A percentile compares a stretch with the other conserved stretches of the same genome.
phyloP scores from a whole-genome alignment of 805 yeast genomes.

The Candida corydali region DNA sequence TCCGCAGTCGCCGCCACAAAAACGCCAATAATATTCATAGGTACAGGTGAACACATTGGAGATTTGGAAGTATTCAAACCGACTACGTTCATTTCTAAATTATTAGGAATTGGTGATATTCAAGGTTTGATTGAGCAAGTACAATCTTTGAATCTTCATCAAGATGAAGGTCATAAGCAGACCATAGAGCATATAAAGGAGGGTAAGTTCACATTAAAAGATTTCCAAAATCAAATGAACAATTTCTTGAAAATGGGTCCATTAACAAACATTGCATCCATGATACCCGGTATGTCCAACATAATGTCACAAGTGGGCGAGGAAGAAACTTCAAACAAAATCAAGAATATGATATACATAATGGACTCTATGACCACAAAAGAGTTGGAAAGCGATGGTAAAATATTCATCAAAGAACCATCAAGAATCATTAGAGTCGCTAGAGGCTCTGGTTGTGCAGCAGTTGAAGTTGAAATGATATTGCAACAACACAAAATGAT shows the following conservation, averaged over 20 bases:
- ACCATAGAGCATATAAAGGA: constrained; percentile 89
- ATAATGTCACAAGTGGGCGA: constrained; percentile 86
- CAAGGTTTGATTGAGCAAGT: constrained; percentile 94
- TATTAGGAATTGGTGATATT: constrained; percentile 92
- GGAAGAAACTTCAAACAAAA: constrained; percentile 79
- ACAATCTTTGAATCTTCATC: constrained; percentile 68
- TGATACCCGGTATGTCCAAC: constrained; percentile 89
- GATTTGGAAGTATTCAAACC: constrained; percentile 93
- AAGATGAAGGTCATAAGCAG: constrained; percentile 72
- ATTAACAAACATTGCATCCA: constrained; percentile 83
- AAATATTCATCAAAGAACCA: constrained; percentile 74
- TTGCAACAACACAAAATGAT: constrained; percentile 88
- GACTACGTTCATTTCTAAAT: constrained; percentile 80
- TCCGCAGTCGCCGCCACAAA: constrained; percentile 97
- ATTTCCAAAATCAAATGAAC: constrained; percentile 91
- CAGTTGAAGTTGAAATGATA: constrained; percentile 89
- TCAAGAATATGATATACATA: constrained; percentile 84
- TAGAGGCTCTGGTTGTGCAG: constrained; percentile 89
- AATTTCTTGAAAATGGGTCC: constrained; percentile 98
- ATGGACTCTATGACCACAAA: constrained; percentile 94
- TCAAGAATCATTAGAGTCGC: constrained; percentile 86
- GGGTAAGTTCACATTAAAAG: constrained; percentile 89
- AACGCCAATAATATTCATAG: constrained; percentile 92
- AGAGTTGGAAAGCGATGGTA: constrained; percentile 89
- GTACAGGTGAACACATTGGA: constrained; percentile 96